Percentiles rank a stretch among this genome's conserved stretches.
phyloP scores from a whole-genome alignment of 73 alveolate genomes.

The Strombidium stylifer region DNA sequence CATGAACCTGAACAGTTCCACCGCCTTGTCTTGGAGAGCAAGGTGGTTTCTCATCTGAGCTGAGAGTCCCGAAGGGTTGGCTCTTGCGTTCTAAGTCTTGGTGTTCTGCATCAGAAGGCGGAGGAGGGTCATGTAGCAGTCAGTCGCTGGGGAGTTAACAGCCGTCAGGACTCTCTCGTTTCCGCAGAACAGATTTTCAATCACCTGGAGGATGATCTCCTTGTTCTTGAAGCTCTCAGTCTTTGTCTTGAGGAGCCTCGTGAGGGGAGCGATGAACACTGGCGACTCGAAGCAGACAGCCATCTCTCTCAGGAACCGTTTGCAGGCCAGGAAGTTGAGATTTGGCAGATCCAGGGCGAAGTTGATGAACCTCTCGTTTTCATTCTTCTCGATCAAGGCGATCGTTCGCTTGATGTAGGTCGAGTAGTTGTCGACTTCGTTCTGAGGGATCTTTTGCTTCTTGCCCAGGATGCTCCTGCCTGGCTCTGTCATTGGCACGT shows the following conservation, averaged over 20 bases:
- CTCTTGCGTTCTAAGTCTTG: conserved; percentile 22
- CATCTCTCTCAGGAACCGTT: conserved; percentile 53
- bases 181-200: conserved; percentile 46
- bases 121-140: conserved; percentile 49
- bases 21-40: conserved; percentile 31
- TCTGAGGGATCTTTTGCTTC: no score
- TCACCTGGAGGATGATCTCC: conserved; percentile 41
- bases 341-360: conserved; percentile 56
- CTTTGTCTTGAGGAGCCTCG: conserved; percentile 45
- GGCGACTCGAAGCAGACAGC: conserved; percentile 69
- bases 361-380: conserved; percentile 39
- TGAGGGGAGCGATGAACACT: conserved; percentile 56
- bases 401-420: conserved; percentile 45
- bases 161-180: conserved; percentile 55
- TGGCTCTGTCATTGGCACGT: no score
- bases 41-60: conserved; percentile 12
- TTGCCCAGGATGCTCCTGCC: no score
- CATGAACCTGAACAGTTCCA: conserved; percentile 27
- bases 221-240: conserved; percentile 54
- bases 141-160: conserved; percentile 51
- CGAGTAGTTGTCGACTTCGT: no score
- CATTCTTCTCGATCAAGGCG: conserved; percentile 37
- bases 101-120: conserved; percentile 43
- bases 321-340: conserved; percentile 48
- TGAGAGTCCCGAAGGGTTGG: conserved; percentile 1